Evolutionary conservation across 2,329 filamentous ascomycete species (phyloP), one percentile per base, ranked within the genome.

Genomic region (Fusarium humuli): DNA sequence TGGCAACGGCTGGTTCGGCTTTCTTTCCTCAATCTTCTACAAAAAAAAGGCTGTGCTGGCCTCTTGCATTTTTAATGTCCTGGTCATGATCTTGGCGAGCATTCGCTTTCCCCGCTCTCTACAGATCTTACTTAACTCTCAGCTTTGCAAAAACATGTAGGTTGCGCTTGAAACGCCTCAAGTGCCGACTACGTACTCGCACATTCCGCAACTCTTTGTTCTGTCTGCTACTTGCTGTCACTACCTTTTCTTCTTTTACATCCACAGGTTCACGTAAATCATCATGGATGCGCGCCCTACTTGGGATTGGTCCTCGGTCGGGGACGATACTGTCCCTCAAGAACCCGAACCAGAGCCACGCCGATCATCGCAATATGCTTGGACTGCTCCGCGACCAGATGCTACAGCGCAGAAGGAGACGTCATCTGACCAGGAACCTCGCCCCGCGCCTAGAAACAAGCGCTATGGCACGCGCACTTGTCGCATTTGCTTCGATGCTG

Each of bases 401-500:
- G 45, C 61, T 22, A 50, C 61, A 16, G 23, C 59, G 12, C 52
- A 22, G 20, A 6, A 42, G 27, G 55, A 42, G 13, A 54, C 64
- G 25, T 50, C 61, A 16, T 23, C 59, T 12, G 23, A 27, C 20
- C 34, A 71, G 25, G 58, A 61, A n/a, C 57, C 72, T 32, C 65
- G 45, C 65, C 30, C 62, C 45, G 54, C 48, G 9, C 57, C 69
- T 37, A 61, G 60, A 16, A 57, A 58, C 9, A 70, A 77, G 52
- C 87, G 88, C 67, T 95, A 93, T 79, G 87, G 88, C 40, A 86
- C 92, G 27, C 87, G 94, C 70, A 92, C 89, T 66, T 98, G 95
- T 80, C 91, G 95, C 61, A 98, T 98, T 70, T 98, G 95, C 78
- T 85, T 97, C 42, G 95, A 98, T 47, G 83, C 83, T 3, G 85